These are phyloP conservation scores for Colletotrichum musae DNA, from an alignment of 2,329 filamentous ascomycete species.

Conservation along the genomic window DNA sequence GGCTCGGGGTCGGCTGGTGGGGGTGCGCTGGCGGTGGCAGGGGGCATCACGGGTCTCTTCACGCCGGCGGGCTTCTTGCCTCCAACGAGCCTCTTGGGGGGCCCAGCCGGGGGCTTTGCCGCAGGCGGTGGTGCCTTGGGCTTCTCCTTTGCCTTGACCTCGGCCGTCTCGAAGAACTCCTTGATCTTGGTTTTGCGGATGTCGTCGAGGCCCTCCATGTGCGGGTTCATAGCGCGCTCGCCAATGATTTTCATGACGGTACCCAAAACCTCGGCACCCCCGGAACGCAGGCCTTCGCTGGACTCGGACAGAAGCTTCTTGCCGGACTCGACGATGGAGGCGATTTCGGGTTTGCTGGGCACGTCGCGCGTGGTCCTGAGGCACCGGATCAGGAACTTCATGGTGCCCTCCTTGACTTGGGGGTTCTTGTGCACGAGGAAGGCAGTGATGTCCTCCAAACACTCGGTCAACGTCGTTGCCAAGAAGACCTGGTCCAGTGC, in stretches of 20 bases:
- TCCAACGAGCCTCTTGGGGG: slow-evolving; percentile 64
- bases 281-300: slow-evolving; percentile 86
- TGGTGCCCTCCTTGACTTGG: slow-evolving; percentile 95
- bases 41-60: slow-evolving; percentile 58
- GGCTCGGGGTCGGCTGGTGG: slow-evolving; percentile 63
- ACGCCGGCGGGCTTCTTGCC: slow-evolving; percentile 57
- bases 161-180: slow-evolving; percentile 82
- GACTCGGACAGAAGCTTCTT: slow-evolving; percentile 94
- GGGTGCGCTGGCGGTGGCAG: slow-evolving; percentile 50
- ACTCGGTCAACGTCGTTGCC: slow-evolving; percentile 83
- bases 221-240: slow-evolving; percentile 93
- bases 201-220: slow-evolving; percentile 93
- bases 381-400: slow-evolving; percentile 92
- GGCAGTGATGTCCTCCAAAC: slow-evolving; percentile 89
- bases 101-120: slow-evolving; percentile 57
- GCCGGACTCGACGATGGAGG: slow-evolving; percentile 85
- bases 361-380: slow-evolving; percentile 87
- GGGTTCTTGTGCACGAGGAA: slow-evolving; percentile 96
- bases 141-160: slow-evolving; percentile 72
- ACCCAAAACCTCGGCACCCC: slow-evolving; percentile 91
- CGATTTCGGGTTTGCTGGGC: slow-evolving; percentile 87
- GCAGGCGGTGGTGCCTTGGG: slow-evolving; percentile 83
- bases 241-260: slow-evolving; percentile 99
- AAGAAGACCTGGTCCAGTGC: slow-evolving; percentile 81
- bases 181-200: slow-evolving; percentile 97